A percentile compares a stretch with the other conserved stretches of the same genome.
Evolutionary conservation across 208 protist genomes (phyloP).

Genomic region (Acanthamoeba lugdunensis): DNA sequence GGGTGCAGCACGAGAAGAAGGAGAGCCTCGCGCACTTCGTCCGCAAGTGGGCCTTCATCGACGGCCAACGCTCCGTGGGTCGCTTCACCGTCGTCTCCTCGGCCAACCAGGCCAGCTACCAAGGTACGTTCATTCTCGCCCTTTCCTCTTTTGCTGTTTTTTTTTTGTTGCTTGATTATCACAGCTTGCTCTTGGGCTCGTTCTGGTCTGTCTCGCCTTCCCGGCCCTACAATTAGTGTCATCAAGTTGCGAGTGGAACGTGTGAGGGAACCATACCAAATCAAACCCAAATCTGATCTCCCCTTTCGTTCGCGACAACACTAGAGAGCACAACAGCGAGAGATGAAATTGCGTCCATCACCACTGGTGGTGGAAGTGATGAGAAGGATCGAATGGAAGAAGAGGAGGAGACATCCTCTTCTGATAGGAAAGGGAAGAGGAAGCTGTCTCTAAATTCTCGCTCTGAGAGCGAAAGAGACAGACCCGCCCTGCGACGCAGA

Average conservation of each 20-base stretch:
- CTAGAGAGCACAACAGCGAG: background rate
- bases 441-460: constrained; percentile 48
- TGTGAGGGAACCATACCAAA: background rate
- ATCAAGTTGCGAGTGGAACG: background rate
- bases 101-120: constrained; percentile 9
- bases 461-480: background rate
- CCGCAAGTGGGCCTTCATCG: constrained; percentile 79
- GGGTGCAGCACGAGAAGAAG: constrained; percentile 21
- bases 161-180: background rate
- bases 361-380: background rate
- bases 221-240: no score
- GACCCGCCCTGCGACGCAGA: background rate
- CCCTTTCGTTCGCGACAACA: background rate
- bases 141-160: background rate
- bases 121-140: background rate
- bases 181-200: no score
- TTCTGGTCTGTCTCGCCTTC: no score
- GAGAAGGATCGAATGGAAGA: background rate
- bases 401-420: background rate
- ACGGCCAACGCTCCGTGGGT: constrained; percentile 74
- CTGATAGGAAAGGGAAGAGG: background rate
- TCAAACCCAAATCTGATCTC: background rate
- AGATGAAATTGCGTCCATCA: background rate
- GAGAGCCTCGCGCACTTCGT: background rate
- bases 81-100: constrained; percentile 75